A percentile compares a stretch with the other conserved stretches of the same genome.
These are phyloP conservation scores for Collybiopsis confluens DNA, from an alignment of 768 basidiomycete genomes.

Conservation along the genomic window DNA sequence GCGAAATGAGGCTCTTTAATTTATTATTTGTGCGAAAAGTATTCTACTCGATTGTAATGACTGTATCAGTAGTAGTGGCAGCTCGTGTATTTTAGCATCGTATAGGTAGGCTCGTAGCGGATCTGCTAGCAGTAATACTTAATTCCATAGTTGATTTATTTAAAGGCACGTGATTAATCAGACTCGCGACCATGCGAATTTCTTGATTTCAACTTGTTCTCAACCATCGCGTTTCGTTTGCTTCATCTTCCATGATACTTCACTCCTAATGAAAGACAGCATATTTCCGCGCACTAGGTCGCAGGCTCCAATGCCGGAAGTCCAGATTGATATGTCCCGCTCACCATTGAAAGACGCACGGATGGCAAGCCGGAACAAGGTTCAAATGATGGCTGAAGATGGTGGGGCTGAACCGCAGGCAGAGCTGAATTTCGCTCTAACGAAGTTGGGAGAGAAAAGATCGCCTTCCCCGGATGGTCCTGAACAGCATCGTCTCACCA, in stretches of 20 bases:
- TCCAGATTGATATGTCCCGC: neutral
- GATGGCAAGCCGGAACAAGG: neutral
- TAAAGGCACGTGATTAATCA: too few relatives aligned
- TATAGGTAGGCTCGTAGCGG: too few relatives aligned
- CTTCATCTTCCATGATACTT: slow-evolving; percentile 4
- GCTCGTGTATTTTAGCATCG: neutral
- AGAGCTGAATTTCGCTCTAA: neutral
- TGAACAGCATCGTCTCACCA: neutral
- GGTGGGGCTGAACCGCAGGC: neutral
- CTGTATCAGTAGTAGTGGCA: neutral
- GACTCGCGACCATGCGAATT: too few relatives aligned
- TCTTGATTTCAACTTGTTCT: slow-evolving; percentile 1
- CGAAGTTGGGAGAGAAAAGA: slow-evolving; percentile 6
- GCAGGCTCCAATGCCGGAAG: neutral
- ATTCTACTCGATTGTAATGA: neutral
- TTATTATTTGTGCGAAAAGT: too few relatives aligned
- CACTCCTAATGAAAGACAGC: neutral
- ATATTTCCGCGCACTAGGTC: slow-evolving; percentile 4
- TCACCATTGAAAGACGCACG: slow-evolving; percentile 8
- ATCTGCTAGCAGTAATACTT: too few relatives aligned
- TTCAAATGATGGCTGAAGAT: neutral
- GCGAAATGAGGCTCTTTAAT: too few relatives aligned
- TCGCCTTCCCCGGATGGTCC: slow-evolving; percentile 2
- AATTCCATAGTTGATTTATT: too few relatives aligned
- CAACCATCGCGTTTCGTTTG: neutral